phyloP scores from a whole-genome alignment of 2,329 filamentous ascomycete genomes.

The Ophiocordyceps sinensis region DNA sequence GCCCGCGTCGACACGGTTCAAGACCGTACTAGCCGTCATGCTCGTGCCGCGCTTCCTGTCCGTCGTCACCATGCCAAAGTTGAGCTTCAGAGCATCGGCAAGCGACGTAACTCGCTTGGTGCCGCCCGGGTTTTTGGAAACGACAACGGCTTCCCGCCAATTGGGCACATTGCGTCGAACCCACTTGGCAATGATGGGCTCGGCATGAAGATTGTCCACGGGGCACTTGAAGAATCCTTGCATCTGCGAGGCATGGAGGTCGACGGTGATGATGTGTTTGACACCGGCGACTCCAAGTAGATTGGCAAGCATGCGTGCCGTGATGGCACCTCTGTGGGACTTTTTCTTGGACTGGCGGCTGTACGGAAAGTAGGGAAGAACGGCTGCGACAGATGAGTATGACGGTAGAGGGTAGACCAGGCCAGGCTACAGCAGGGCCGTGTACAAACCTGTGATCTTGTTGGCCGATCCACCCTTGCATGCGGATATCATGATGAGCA shows the following conservation, averaged over 20 bases:
- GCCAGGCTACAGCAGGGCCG: conserved; percentile 3
- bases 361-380: conserved; percentile 95
- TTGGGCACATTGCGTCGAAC: conserved; percentile 75
- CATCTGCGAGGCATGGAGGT: conserved; percentile 96
- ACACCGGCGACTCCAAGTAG: conserved; percentile 86
- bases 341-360: conserved; percentile 99
- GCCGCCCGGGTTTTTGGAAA: conserved; percentile 95
- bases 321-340: conserved; percentile 89
- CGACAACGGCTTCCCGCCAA: conserved; percentile 87
- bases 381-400: conserved; percentile 36
- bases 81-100: conserved; percentile 89
- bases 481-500: conserved; percentile 97
- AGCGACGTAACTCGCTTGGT: conserved; percentile 95
- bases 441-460: conserved; percentile 73
- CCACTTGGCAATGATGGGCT: conserved; percentile 91
- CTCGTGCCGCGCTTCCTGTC: conserved; percentile 56
- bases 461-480: conserved; percentile 96
- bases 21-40: conserved; percentile 68
- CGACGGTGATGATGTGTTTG: conserved; percentile 94
- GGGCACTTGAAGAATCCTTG: conserved; percentile 98
- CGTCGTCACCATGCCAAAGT: conserved; percentile 92
- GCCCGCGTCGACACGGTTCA: conserved; percentile 29
- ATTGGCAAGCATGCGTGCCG: conserved; percentile 93
- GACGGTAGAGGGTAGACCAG: not conserved
- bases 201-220: conserved; percentile 92